Base-by-base conservation (phyloP, 2,329 filamentous ascomycete genomes). In the Periconia sp. region DNA sequence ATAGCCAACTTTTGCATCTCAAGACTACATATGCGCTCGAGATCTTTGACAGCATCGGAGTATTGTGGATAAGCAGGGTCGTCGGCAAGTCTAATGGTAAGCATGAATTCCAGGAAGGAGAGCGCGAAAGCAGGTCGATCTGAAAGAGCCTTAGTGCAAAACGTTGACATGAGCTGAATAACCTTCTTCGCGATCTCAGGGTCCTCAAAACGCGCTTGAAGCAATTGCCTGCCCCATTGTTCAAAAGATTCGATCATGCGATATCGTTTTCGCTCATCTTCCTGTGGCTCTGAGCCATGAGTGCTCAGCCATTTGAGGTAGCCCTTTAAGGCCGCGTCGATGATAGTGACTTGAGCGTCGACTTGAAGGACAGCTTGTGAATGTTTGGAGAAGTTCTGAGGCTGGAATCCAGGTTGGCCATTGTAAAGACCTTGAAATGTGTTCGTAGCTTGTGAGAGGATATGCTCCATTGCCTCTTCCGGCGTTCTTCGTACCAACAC, bases 1-100 rank as follows among this genome's bases (percentile, higher is more conserved):
- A 89, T 85, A 5, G 92, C 92, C 28, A 99, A 78, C 43, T 92
- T 83, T 60, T 96, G 91, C 46, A 97, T 78, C 68, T 99, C 92
- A 42, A 90, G 80, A 69, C 91, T 90, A 58, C 89, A 88, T 61
- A 95, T 83, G 3, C 82, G 83, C 65, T 96, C 91, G 12, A 99
- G 78, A 44, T 95, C 89, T 63, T 92, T 94, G 24, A 96, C 88
- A 1, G 92, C 86, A 52, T 97, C 94, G 11, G 88, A 91, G 68
- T 92, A 96, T 3, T 83, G 76, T 28, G 81, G 79, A 57, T 87
- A 82, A 31, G 87, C 82, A 2, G 87, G 84, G 41, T 88, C 81
- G 30, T 89, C 83, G 3, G 81, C 77, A n/a, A 89, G 84, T 72
- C 87, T 87, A 23, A 89, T 91, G 61, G 92, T 84, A 25, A 99